phyloP scores from a whole-genome alignment of 2,329 filamentous ascomycete genomes.

The Coniochaeta sp. region DNA sequence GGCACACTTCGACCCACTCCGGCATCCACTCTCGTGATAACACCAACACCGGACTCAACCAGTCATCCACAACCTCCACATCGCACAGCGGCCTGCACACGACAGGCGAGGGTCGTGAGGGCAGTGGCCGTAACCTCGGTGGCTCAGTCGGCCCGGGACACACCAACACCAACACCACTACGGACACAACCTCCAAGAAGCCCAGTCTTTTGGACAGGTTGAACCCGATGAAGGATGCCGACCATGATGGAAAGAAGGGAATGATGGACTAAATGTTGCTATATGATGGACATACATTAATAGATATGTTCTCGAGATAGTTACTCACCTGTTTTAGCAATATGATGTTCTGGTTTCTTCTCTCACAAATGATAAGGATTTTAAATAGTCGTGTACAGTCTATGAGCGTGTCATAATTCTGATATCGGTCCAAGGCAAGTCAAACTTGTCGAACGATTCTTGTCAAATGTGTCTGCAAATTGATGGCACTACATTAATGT shows the following conservation, averaged over 20 bases:
- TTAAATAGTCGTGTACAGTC: background rate
- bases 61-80: background rate
- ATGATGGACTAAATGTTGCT: constrained; percentile 34
- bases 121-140: background rate
- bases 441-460: too few species aligned
- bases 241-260: constrained; percentile 48
- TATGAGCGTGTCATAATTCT: too few species aligned
- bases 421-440: too few species aligned
- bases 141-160: background rate
- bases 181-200: constrained; percentile 23
- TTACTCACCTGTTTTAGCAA: background rate
- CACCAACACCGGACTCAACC: background rate
- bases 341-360: background rate
- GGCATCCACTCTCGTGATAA: background rate
- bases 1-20: background rate
- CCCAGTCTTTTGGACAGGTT: constrained; percentile 42
- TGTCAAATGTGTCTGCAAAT: too few species aligned
- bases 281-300: background rate
- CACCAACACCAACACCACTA: background rate
- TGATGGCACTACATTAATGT: too few species aligned
- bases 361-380: background rate
- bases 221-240: constrained; percentile 45
- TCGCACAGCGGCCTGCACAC: background rate
- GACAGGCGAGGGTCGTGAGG: background rate
- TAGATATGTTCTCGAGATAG: background rate